A percentile compares a stretch with the other conserved stretches of the same genome.
These are phyloP conservation scores for Penicillium tannophilum DNA, from an alignment of 495 filamentous ascomycete genomes.

Conservation along the genomic window DNA sequence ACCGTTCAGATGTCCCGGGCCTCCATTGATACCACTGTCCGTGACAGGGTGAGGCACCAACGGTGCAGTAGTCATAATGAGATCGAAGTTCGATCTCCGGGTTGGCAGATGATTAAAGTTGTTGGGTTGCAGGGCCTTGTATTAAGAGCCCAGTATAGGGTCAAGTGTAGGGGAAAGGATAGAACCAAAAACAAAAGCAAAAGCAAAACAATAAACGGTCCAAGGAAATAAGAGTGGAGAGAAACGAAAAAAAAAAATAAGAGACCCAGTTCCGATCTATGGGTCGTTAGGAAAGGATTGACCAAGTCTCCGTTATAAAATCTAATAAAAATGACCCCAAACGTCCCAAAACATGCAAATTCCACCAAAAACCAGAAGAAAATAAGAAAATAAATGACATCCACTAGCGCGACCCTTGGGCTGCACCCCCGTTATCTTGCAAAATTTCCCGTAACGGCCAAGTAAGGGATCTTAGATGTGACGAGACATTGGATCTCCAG, in stretches of 20 bases:
- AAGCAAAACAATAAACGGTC: conserved; percentile 17
- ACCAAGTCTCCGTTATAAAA: conserved; percentile 22
- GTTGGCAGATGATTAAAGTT: neutral
- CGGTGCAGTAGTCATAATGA: conserved; percentile 43
- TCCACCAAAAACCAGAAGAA: conserved; percentile 22
- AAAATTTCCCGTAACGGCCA: conserved; percentile 27
- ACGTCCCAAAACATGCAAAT: conserved; percentile 5
- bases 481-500: conserved; percentile 6
- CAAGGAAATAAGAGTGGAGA: conserved; percentile 16
- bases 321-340: neutral
- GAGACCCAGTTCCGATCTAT: conserved; percentile 34
- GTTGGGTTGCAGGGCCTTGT: neutral
- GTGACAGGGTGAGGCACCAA: conserved; percentile 41
- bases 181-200: conserved; percentile 11
- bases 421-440: conserved; percentile 36
- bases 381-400: conserved; percentile 13
- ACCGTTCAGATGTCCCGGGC: conserved; percentile 37
- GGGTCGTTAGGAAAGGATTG: conserved; percentile 34
- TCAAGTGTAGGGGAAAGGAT: conserved; percentile 7
- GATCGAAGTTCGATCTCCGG: neutral
- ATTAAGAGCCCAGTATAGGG: conserved; percentile 1
- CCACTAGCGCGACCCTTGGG: conserved; percentile 33
- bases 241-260: conserved; percentile 19
- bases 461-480: conserved; percentile 26
- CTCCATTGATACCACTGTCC: conserved; percentile 40